Evolutionary conservation across 176 grass and related monocot genomes (phyloP), one percentile per base, ranked within the genome.

Genomic region (sorghum (Sorghum bicolor)): DNA sequence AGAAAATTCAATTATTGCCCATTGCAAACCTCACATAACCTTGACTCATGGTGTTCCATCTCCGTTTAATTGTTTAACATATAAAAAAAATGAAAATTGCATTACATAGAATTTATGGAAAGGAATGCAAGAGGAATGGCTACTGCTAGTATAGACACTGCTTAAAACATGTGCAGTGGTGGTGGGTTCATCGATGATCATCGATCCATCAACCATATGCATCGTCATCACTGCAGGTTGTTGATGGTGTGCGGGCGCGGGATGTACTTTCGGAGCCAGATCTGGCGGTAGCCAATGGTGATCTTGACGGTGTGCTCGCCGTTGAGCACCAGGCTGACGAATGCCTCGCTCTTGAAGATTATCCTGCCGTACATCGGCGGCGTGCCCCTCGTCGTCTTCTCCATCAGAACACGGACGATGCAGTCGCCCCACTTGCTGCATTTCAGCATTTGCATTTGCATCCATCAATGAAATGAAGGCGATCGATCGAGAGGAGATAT

Each of bases 261-360:
- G 13, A 80, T n/a, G 28, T 91, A 91, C 52, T 87, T 91, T 77
- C 82, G 82, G 11, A 82, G 63, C 77, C 77, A 87, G 34, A 91
- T 50, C 55, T 88, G 62, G 15, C 72, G 70, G 12, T 68, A 4
- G 7, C 60, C 38, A 3, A 91, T 82, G n/a, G 53, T 66, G 32
- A 91, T 66, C 65, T 67, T 78, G 25, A 91, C 44, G 4, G 80
- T 28, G 4, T 50, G n/a, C 40, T 81, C 38, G 0, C 89, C 82
- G 57, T 85, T 84, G 10, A 91, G 71, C 22, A 91, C 76, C 33
- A 88, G 36, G 10, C 65, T 58, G 6, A 91, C 52, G 37, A 84
- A 72, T 2, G 70, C 75, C 10, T 85, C 76, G 0, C 38, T 87
- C 31, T 22, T 71, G 81, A 91, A 87, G 67, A 91, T 79, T 26